Conservation (phyloP, 345 rosid species). For the Trapa bicornis region DNA sequence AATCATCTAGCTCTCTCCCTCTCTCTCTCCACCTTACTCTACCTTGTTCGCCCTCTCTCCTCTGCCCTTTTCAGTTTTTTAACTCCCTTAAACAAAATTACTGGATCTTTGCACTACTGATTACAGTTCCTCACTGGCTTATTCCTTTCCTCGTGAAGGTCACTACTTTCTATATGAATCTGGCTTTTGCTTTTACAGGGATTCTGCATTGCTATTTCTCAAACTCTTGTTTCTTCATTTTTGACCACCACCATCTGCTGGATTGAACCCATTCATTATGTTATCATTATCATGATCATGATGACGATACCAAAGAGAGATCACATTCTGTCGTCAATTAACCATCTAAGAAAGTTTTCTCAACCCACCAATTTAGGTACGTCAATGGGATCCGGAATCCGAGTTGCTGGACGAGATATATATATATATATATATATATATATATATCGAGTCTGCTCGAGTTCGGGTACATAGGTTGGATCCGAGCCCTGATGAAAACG, state of each 20-base stretch:
- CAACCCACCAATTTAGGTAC: too few species aligned
- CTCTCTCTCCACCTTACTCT: too few species aligned
- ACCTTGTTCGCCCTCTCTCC: neutral
- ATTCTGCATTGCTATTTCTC: neutral
- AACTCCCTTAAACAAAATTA: neutral
- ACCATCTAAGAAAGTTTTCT: neutral
- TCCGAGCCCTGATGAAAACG: too few species aligned
- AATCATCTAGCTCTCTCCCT: too few species aligned
- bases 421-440: too few species aligned
- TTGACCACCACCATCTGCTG: neutral
- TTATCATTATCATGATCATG: neutral
- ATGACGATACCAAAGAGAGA: neutral
- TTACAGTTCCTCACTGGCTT: neutral
- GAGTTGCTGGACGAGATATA: too few species aligned
- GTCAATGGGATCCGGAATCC: too few species aligned
- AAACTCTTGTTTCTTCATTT: neutral
- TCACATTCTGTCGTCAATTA: neutral
- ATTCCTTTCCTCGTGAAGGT: neutral
- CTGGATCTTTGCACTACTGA: neutral
- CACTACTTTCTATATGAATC: constrained; percentile 14
- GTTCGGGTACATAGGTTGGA: too few species aligned
- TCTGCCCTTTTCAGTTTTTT: neutral
- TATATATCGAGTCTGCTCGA: too few species aligned
- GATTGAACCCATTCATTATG: constrained; percentile 1
- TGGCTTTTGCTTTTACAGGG: neutral